A percentile compares a stretch with the other conserved stretches of the same genome.
Conservation (phyloP, 768 basidiomycete species). For the Clitopilus passeckerianus region DNA sequence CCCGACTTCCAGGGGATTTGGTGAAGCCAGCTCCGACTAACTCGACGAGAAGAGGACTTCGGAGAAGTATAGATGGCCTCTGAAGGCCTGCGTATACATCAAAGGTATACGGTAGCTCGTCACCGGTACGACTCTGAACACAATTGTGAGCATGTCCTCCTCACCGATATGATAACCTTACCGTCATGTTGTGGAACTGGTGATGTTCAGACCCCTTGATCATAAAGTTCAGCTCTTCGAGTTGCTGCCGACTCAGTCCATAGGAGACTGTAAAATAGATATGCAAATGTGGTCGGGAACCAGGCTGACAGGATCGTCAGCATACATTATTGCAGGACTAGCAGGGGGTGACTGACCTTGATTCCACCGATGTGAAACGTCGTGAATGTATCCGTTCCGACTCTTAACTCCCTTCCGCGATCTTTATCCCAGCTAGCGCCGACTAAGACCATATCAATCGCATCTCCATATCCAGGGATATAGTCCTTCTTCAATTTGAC, state of each 20-base stretch:
- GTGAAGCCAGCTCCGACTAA: constrained; percentile 83
- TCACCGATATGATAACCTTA: constrained; percentile 3
- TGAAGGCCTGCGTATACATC: constrained; percentile 40
- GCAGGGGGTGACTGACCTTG: constrained; percentile 11
- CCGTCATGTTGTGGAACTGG: constrained; percentile 20
- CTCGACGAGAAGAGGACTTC: constrained; percentile 62
- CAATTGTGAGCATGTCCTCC: background rate
- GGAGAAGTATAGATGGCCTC: constrained; percentile 53
- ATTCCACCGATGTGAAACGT: constrained; percentile 78
- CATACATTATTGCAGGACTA: background rate
- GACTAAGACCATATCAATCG: constrained; percentile 71
- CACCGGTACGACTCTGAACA: constrained; percentile 12
- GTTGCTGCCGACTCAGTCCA: constrained; percentile 58
- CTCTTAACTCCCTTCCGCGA: constrained; percentile 71
- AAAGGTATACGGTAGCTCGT: constrained; percentile 50
- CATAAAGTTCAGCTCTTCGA: constrained; percentile 71
- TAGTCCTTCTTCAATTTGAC: constrained; percentile 90
- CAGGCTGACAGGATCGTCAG: constrained; percentile 25
- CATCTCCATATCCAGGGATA: constrained; percentile 79
- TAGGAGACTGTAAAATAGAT: constrained; percentile 76
- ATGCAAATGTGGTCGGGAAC: constrained; percentile 54
- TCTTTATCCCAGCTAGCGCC: constrained; percentile 79
- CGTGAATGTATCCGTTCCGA: constrained; percentile 48
- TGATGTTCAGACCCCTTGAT: constrained; percentile 43
- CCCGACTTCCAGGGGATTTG: constrained; percentile 54